Evolutionary conservation across 2,329 filamentous ascomycete genomes (phyloP), one percentile per base, ranked within the genome.

Genomic region (Diaporthe australafricana): DNA sequence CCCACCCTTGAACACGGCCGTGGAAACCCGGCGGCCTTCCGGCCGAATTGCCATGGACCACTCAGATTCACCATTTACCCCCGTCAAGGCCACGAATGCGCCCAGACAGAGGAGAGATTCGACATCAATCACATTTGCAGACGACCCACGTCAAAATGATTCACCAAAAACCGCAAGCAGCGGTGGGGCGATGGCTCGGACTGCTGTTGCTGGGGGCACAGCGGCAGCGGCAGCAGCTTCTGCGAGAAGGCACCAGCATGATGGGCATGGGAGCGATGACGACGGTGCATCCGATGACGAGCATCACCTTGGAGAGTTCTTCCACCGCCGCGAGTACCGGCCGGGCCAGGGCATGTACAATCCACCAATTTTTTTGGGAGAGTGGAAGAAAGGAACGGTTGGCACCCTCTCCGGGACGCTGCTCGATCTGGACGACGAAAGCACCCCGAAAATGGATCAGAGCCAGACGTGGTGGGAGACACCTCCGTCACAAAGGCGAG

Each of bases 381-480:
- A 95, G 78, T 95, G 93, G 92, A 91, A 88, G 78, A 90, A 90
- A 77, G 91, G 87, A 9, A 89, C 88, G 0, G 85, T 91, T 42
- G 92, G 91, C 42, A 87, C 87, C 9, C 82, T 94, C 4, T 84
- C 86, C 0, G 87, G 88, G 1, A 79, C 84, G 1, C 81, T 93
- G 65, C 85, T 94, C 38, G 89, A 93, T 72, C 86, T 93, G 40
- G 84, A 86, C 70, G 81, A 84, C 11, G 80, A 83, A 8, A 78
- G 81, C 3, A 74, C 78, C 25, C 72, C 80, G 20, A 66, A 76
- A 17, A 68, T 76, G 9, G 71, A 77, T 0, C 78, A 81, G 45
- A 76, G 77, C 52, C 87, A 88, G 75, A 84, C 93, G 1, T 97
- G 94, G 94, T 96, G 94, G 94, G 94, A 97, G 78, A 67, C 85